phyloP scores from a whole-genome alignment of 805 yeast genomes.

The Candida parachauliodes region DNA sequence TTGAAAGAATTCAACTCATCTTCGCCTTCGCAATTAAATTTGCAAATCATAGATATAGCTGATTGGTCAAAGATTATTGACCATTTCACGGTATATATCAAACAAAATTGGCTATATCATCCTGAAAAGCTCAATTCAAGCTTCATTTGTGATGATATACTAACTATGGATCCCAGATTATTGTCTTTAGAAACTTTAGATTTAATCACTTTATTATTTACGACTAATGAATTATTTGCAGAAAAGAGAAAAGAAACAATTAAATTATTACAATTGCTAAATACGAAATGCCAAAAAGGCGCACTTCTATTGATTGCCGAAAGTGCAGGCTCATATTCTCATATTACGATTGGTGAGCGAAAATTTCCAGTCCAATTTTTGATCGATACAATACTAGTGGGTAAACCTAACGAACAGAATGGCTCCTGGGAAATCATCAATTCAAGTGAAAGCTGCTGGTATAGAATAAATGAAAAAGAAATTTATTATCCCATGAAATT shows the following conservation, averaged over 20 bases:
- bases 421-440: conserved; percentile 68
- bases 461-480: conserved; percentile 49
- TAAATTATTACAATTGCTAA: conserved; percentile 52
- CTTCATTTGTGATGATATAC: conserved; percentile 30
- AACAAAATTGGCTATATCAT: conserved; percentile 51
- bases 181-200: conserved; percentile 21
- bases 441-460: conserved; percentile 79
- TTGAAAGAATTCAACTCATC: conserved; percentile 32
- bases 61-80: conserved; percentile 63
- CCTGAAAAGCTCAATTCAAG: conserved; percentile 23
- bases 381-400: conserved; percentile 67
- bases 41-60: conserved; percentile 71
- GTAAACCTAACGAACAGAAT: conserved; percentile 34
- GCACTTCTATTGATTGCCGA: conserved; percentile 67
- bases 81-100: conserved; percentile 42
- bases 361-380: conserved; percentile 80
- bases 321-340: conserved; percentile 87
- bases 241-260: conserved; percentile 63
- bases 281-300: conserved; percentile 50
- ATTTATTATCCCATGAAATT: conserved; percentile 61
- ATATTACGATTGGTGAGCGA: conserved; percentile 71
- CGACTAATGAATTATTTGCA: conserved; percentile 81
- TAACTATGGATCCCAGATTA: conserved; percentile 15
- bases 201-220: conserved; percentile 71
- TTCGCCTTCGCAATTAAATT: conserved; percentile 31